Evolutionary conservation across 257 asterid species (phyloP).

Genomic region (Gentiana macrophylla): DNA sequence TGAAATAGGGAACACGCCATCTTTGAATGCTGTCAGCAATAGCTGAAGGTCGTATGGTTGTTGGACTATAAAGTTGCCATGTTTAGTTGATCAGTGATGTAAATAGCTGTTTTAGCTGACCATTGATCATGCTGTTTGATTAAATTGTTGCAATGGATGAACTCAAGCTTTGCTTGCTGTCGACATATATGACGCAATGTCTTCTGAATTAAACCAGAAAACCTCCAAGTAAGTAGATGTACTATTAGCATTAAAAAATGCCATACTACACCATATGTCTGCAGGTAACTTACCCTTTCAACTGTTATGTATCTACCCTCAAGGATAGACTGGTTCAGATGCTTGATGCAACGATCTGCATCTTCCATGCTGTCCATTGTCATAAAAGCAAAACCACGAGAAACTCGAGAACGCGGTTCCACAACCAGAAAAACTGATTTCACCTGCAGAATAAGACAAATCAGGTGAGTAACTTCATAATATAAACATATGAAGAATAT

Average conservation of each 20-base stretch:
- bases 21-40: conserved; percentile 94
- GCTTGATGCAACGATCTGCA: conserved; percentile 82
- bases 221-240: conserved; percentile 75
- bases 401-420: conserved; percentile 86
- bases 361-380: conserved; percentile 79
- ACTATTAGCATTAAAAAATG: conserved; percentile 27
- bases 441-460: conserved; percentile 34
- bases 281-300: conserved; percentile 28
- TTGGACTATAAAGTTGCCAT: conserved; percentile 82
- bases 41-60: conserved; percentile 65
- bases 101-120: conserved; percentile 91
- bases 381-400: conserved; percentile 94
- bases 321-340: conserved; percentile 87
- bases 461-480: conserved; percentile 2
- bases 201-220: conserved; percentile 97
- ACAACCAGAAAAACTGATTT: conserved; percentile 79
- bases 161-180: conserved; percentile 97
- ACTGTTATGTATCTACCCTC: conserved; percentile 77
- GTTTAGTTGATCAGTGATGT: conserved; percentile 87
- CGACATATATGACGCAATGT: conserved; percentile 86
- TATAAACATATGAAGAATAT: not conserved
- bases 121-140: conserved; percentile 47
- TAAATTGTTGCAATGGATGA: conserved; percentile 79
- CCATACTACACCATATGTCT: conserved; percentile 22
- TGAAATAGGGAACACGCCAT: conserved; percentile 79